Base-by-base conservation (phyloP, 75 land plant genomes). In the Larix kaempferi region DNA sequence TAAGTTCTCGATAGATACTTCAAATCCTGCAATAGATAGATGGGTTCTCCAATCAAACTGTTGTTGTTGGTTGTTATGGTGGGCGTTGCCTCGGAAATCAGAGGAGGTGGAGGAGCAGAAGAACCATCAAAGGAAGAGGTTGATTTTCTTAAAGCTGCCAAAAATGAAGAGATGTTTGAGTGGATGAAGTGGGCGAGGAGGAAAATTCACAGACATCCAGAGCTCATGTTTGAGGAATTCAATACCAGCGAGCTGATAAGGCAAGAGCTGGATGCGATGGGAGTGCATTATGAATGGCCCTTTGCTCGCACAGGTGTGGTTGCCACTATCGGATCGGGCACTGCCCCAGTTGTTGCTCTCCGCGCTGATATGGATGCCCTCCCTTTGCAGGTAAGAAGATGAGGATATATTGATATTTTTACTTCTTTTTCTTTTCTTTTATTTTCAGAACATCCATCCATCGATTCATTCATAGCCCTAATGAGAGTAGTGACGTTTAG, bases 351-450 rank as follows among this genome's bases (percentile, higher is more conserved):
- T 23, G 87, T 93, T 59, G 86, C 88, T 60, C 89, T 93, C 27
- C 77, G 95, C 41, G 95, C 94, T 16, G 94, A 94, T 64, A 94
- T 94, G 94, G 96, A 94, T 80, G 96, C 92, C 26, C 88, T 94
- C 10, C 89, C 96, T 64, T 44, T 93, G 22, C 94, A 91, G 88
- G 95, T 92, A 71, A 62, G 59, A 44, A 8, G 52, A 44, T 0
- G 8, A 44, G 10, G 52, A 44, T 44, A 44, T 49, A 49, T 49
- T 10, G 54, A 49, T 49, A 49, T 49, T 49, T 49, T 49, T 10
- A 49, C 10, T 10, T 49, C 10, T 49, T 10, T 49, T 49, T 1
- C 0, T 49, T 10, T 49, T 49, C 2, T 11, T 49, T 49, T 10
- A 49, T 10, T 49, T 49, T 49, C 54, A 49, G 2, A 49, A 49